Base-by-base conservation (phyloP, 2,329 filamentous ascomycete species). In the Epicoccum sorghinum region DNA sequence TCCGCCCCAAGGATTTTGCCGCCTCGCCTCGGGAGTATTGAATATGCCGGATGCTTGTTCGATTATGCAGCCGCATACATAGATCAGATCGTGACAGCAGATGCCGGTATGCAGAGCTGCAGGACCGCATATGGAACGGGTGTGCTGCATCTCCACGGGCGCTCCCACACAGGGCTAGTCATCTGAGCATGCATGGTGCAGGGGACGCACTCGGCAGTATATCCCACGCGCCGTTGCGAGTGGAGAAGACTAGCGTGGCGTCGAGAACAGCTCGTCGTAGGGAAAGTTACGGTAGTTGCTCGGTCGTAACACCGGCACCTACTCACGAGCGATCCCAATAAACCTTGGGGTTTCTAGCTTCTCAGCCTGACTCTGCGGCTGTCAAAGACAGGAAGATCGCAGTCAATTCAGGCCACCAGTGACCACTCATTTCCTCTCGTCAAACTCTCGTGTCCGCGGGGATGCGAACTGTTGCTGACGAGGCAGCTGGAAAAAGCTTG, bases 71-170 rank as follows among this genome's bases (percentile, higher is more conserved):
- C 40, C 7, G n/a, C 24, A 42, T 32, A 23, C 24, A 38, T 25
- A 35, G 13, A 25, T 30, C n/a, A 23, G 41, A 43, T 55, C 25
- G 25, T 46, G 46, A 50, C 52, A 55, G 47, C 42, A 25, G 25
- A 32, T 22, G n/a, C 35, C 4, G 22, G 22, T n/a, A 7, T 30
- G 24, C 25, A 25, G 13, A 7, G 10, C 41, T 50, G 37, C 36
- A 41, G 8, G 18, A 10, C 7, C 29, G 9, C 22, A 30, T 10
- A 33, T 9, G 25, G 23, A 36, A 23, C 14, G 8, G 12, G 27
- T 14, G 7, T 33, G 27, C 10, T 44, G 39, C 39, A 39, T 35
- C 18, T 18, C 23, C 13, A n/a, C 33, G 25, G 35, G 32, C 29
- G 14, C 18, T 35, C 10, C 8, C 9, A 14, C 24, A 24, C 41